phyloP scores from a whole-genome alignment of 768 basidiomycete species.

The Tremella mesenterica region DNA sequence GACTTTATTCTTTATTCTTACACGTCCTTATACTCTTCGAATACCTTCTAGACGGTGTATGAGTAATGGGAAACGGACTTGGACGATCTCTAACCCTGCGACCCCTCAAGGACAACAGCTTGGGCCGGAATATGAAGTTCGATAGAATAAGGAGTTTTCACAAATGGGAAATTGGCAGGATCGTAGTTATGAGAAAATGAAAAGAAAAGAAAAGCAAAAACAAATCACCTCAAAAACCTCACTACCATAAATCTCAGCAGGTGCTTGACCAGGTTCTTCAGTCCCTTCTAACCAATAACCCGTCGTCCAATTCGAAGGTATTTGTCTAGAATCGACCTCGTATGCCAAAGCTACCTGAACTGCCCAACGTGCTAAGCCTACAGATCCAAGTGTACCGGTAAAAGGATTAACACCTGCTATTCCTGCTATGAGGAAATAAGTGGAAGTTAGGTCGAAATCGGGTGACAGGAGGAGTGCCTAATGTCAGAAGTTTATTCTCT shows the following conservation, averaged over 20 bases:
- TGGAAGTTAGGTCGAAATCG: constrained; percentile 45
- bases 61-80: too few relatives aligned
- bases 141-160: too few relatives aligned
- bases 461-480: constrained; percentile 42
- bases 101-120: too few relatives aligned
- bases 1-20: too few relatives aligned
- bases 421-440: constrained; percentile 48
- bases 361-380: constrained; percentile 46
- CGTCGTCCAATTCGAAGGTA: constrained; percentile 44
- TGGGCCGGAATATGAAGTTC: too few relatives aligned
- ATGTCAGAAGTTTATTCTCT: background rate
- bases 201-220: too few relatives aligned
- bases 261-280: constrained; percentile 33
- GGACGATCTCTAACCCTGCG: too few relatives aligned
- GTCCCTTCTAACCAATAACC: constrained; percentile 46
- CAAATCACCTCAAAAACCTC: constrained; percentile 47
- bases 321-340: constrained; percentile 49
- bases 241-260: constrained; percentile 46
- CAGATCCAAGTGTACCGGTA: constrained; percentile 45
- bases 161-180: too few relatives aligned
- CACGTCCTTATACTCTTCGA: too few relatives aligned
- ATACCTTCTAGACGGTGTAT: too few relatives aligned
- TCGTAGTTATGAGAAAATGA: too few relatives aligned
- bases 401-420: constrained; percentile 48
- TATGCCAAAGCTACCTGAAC: constrained; percentile 45